These are phyloP conservation scores for Moringa oleifera DNA, from an alignment of 345 rosid genomes.

Conservation along the genomic window DNA sequence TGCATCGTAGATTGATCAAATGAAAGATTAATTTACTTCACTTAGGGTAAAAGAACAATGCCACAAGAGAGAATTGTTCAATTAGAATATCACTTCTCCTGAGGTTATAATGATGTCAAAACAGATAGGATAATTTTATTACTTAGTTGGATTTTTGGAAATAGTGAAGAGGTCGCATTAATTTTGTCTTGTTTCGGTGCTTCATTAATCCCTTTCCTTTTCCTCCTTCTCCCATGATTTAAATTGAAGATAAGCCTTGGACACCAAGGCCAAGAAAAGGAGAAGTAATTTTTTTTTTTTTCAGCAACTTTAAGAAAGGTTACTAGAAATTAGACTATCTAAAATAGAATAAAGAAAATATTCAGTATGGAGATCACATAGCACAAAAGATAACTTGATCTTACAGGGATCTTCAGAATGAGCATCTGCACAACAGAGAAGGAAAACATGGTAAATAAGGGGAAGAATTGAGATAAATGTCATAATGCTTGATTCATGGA, in stretches of 20 bases:
- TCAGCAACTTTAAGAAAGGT: slow-evolving; percentile 5
- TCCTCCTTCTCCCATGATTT: not conserved
- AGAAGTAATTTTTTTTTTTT: slow-evolving; percentile 3
- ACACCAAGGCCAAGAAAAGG: not conserved
- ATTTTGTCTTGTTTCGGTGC: not conserved
- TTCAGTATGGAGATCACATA: slow-evolving; percentile 5
- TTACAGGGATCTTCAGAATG: slow-evolving; percentile 69
- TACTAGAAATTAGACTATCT: not conserved
- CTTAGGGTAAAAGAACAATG: slow-evolving; percentile 6
- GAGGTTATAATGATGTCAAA: not conserved
- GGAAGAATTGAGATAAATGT: not conserved
- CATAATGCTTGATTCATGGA: not conserved
- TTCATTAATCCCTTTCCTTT: slow-evolving; percentile 4
- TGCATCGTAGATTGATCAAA: not conserved
- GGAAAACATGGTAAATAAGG: slow-evolving; percentile 8
- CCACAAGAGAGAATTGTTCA: not conserved
- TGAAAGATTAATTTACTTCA: not conserved
- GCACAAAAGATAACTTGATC: slow-evolving; percentile 29
- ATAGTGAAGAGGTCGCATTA: too few relatives aligned
- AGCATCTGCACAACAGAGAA: slow-evolving; percentile 62
- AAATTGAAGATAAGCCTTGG: slow-evolving; percentile 1
- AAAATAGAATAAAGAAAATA: not conserved
- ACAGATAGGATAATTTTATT: not conserved
- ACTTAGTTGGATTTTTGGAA: too few relatives aligned
- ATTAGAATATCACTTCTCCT: not conserved